Conservation (phyloP, 2,329 filamentous ascomycete species). For the Penicillium sp. region DNA sequence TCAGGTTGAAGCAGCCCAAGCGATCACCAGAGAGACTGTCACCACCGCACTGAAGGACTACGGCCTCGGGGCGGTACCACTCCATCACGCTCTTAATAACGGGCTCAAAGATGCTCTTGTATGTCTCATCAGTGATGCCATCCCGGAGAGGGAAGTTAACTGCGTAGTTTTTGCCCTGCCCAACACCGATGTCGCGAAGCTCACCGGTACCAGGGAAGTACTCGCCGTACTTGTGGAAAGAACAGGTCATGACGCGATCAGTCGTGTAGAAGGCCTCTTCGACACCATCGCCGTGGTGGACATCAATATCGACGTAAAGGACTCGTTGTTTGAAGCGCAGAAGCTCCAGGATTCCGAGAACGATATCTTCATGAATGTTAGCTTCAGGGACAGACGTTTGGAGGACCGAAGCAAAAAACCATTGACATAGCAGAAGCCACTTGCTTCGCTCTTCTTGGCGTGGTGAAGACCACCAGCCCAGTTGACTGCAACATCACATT, state of each 20-base stretch:
- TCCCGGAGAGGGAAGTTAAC: conserved; percentile 69
- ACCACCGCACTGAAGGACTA: conserved; percentile 67
- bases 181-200: conserved; percentile 65
- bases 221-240: conserved; percentile 71
- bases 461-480: conserved; percentile 98
- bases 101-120: conserved; percentile 67
- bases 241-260: conserved; percentile 68
- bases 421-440: conserved; percentile 98
- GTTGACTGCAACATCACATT: conserved; percentile 68
- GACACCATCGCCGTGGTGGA: conserved; percentile 66
- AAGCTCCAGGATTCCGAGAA: conserved; percentile 63
- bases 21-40: conserved; percentile 66
- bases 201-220: conserved; percentile 70
- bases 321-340: conserved; percentile 63
- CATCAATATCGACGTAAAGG: conserved; percentile 66
- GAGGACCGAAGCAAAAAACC: conserved; percentile 38
- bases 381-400: not conserved
- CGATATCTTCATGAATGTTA: conserved; percentile 53
- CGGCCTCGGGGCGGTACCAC: conserved; percentile 64
- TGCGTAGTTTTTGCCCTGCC: conserved; percentile 64
- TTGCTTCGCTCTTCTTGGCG: conserved; percentile 90
- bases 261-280: conserved; percentile 71
- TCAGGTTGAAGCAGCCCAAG: conserved; percentile 67
- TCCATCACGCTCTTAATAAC: conserved; percentile 67
- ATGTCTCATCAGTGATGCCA: conserved; percentile 65